Evolutionary conservation across 2,329 filamentous ascomycete species (phyloP).

Genomic region (Parasarocladium wereldwijsianum): DNA sequence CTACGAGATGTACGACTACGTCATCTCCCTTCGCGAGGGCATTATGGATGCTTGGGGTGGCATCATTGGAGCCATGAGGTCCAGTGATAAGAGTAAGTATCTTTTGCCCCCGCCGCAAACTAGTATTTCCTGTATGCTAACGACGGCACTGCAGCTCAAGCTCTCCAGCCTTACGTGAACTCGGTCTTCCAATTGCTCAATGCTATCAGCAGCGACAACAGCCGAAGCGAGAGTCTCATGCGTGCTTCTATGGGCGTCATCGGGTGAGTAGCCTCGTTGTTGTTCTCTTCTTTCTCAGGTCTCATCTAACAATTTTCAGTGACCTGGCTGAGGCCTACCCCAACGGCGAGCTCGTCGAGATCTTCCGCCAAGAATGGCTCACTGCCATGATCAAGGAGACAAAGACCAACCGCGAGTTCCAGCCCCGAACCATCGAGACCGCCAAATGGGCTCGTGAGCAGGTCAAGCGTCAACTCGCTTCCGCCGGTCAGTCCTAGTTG

Average conservation of each 20-base stretch:
- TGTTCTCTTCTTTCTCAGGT: conserved; percentile 3
- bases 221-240: conserved; percentile 83
- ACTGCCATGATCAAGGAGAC: conserved; percentile 84
- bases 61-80: conserved; percentile 88
- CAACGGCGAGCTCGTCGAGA: conserved; percentile 68
- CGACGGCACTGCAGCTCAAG: conserved; percentile 36
- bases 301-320: conserved; percentile 35
- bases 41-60: conserved; percentile 99
- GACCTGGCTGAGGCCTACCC: conserved; percentile 92
- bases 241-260: conserved; percentile 95
- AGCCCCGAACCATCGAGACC: conserved; percentile 74
- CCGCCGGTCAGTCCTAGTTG: too few species aligned
- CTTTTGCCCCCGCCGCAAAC: neutral
- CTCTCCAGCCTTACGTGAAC: conserved; percentile 64
- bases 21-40: conserved; percentile 85
- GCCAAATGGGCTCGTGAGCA: conserved; percentile 96
- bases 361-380: conserved; percentile 86
- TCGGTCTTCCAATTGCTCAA: conserved; percentile 80
- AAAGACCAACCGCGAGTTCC: conserved; percentile 76
- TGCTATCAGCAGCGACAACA: conserved; percentile 64
- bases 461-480: conserved; percentile 71
- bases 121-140: neutral
- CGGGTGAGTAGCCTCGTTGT: conserved; percentile 46
- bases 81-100: conserved; percentile 56
- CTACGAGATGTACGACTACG: conserved; percentile 94